Percentiles rank a stretch among this genome's conserved stretches.
phyloP scores from a whole-genome alignment of 306 rosid species.

The Amphicarpaea edgeworthii region DNA sequence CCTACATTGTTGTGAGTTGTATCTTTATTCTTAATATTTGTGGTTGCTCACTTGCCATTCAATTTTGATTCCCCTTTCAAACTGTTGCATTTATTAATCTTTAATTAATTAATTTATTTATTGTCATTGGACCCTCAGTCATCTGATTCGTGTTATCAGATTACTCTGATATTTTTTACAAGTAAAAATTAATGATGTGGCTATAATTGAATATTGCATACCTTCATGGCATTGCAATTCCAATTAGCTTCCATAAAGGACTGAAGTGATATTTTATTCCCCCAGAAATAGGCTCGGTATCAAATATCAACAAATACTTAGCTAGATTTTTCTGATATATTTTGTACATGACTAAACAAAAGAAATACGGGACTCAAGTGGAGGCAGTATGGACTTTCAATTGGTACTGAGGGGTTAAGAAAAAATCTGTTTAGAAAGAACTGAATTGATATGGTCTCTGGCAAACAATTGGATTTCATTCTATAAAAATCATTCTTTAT shows the following conservation, averaged over 20 bases:
- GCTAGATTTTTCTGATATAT: conserved; percentile 33
- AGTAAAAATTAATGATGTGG: background rate
- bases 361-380: too few species aligned
- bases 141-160: conserved; percentile 10
- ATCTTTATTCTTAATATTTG: conserved; percentile 22
- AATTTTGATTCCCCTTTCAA: conserved; percentile 18
- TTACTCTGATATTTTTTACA: conserved; percentile 23
- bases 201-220: background rate
- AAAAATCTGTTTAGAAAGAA: background rate
- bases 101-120: conserved; percentile 1
- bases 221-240: conserved; percentile 29
- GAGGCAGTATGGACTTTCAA: conserved; percentile 20
- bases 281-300: background rate
- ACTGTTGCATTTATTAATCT: background rate
- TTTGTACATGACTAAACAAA: too few species aligned
- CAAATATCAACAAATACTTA: background rate
- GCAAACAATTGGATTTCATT: conserved; percentile 6
- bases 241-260: background rate
- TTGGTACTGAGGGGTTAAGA: conserved; percentile 10
- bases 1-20: background rate
- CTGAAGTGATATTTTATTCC: conserved; percentile 9
- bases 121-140: background rate
- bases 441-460: conserved; percentile 8
- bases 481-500: background rate
- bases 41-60: conserved; percentile 31